phyloP scores from a whole-genome alignment of 1,284 basidiomycete genomes.

The Ceratobasidium sp. region DNA sequence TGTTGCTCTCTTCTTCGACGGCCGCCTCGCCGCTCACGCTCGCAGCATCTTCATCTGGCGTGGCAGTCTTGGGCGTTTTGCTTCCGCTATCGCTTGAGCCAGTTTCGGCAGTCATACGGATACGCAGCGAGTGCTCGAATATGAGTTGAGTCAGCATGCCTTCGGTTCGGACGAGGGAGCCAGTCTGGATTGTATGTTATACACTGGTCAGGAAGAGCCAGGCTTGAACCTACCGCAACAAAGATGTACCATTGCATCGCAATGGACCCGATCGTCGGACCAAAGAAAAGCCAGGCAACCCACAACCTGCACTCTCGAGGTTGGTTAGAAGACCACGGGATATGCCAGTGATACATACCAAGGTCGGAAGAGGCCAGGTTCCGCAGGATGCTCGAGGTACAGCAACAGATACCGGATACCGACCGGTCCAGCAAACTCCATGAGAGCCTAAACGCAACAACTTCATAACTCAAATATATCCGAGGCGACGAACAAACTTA shows the following conservation, averaged over 20 bases:
- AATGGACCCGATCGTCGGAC: conserved; percentile 54
- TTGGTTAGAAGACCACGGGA: background rate
- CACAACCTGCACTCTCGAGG: conserved; percentile 58
- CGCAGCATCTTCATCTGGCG: conserved; percentile 35
- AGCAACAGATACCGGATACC: conserved; percentile 26
- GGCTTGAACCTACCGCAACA: conserved; percentile 46
- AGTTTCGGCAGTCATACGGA: conserved; percentile 56
- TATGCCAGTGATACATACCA: conserved; percentile 44
- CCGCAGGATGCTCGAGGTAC: conserved; percentile 57
- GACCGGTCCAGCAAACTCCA: conserved; percentile 29
- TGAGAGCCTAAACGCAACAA: background rate
- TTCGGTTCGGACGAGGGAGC: conserved; percentile 61
- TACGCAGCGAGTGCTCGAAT: conserved; percentile 72
- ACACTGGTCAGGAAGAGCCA: background rate
- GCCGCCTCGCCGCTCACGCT: conserved; percentile 44
- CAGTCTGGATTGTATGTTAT: conserved; percentile 46
- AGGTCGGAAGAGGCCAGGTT: conserved; percentile 54
- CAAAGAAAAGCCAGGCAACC: conserved; percentile 67
- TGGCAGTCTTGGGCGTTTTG: conserved; percentile 39
- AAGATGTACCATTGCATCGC: conserved; percentile 52
- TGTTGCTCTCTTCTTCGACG: conserved; percentile 24
- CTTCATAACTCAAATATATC: background rate
- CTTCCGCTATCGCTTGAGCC: background rate
- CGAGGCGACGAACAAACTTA: background rate
- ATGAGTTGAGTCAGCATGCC: conserved; percentile 72